Conservation (phyloP, 257 asterid genomes). For the Fraxinus excelsior region DNA sequence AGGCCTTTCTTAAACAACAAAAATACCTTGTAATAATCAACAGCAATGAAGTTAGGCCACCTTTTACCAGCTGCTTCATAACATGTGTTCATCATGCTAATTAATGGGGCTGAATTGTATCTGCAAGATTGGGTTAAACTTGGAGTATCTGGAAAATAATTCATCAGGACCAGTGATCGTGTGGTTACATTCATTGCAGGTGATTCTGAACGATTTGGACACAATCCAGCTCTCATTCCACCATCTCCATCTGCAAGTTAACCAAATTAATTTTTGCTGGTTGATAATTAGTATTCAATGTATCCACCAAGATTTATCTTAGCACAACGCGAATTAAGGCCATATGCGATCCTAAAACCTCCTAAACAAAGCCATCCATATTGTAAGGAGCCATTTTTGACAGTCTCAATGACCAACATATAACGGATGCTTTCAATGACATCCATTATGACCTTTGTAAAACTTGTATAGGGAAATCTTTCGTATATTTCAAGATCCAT, state of each 20-base stretch:
- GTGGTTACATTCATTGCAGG: conserved; percentile 62
- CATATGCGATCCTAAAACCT: no score
- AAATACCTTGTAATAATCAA: conserved; percentile 81
- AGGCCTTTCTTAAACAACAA: not conserved
- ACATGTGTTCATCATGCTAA: conserved; percentile 77
- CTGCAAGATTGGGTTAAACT: conserved; percentile 73
- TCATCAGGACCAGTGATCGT: conserved; percentile 77
- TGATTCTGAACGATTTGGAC: conserved; percentile 89
- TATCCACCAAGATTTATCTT: not conserved
- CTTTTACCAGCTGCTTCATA: conserved; percentile 68
- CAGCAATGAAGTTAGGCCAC: conserved; percentile 95
- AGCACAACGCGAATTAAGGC: not conserved
- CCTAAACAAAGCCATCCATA: no score
- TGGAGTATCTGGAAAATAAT: conserved; percentile 76
- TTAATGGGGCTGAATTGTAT: conserved; percentile 73
- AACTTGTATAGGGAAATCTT: no score
- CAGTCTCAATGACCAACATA: no score
- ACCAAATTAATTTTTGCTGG: conserved; percentile 3
- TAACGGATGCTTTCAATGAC: no score
- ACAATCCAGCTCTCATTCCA: conserved; percentile 72
- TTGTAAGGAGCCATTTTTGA: no score
- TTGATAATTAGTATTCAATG: not conserved
- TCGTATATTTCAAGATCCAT: no score
- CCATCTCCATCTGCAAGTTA: conserved; percentile 78
- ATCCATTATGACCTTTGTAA: no score